Base-by-base conservation (phyloP, 345 rosid genomes). In the Sisymbrium altissimum region DNA sequence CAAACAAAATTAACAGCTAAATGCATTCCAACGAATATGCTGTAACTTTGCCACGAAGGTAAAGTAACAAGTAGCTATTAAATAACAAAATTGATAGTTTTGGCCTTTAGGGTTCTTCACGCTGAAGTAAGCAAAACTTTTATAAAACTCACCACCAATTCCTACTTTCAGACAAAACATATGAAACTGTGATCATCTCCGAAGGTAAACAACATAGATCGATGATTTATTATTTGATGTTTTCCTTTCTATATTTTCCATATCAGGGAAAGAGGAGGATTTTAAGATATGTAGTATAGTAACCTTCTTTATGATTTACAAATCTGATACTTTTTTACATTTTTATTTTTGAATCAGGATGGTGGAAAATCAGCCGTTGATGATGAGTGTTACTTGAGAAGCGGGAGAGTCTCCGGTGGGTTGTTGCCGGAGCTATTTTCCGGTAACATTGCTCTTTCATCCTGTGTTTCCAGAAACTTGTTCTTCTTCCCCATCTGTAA, bases 401-500 rank as follows among this genome's bases (percentile, higher is more conserved):
- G 40, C 61, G 61, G 2, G 10, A 32, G 61, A 5, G 61, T 55
- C 61, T 55, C 23, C 21, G 40, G 23, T n/a, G 61, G 12, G 21
- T 3, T 55, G 40, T 55, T 50, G 32, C 56, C 30, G 30, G 13
- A 21, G n/a, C 14, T 49, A 10, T 21, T 49, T 32, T n/a, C 60
- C 60, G 60, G 17, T 29, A 38, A 29, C 19, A 54, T 29, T 54
- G 38, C 60, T 54, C 60, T 8, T 3, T 29, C 60, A 29, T 30
- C 60, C 38, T 54, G 38, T 18, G 57, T n/a, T 23, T 14, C 77
- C 64, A 8, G 10, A 32, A n/a, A 17, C 32, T 1, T 40, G 7
- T 27, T 44, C 58, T 48, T 55, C 53, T 13, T 23, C 25, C 25
- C 27, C 44, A 73, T 48, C 68, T 74, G 73, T 74, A 74, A 66